phyloP scores from a whole-genome alignment of 768 basidiomycete genomes.

The Boletales sp. region DNA sequence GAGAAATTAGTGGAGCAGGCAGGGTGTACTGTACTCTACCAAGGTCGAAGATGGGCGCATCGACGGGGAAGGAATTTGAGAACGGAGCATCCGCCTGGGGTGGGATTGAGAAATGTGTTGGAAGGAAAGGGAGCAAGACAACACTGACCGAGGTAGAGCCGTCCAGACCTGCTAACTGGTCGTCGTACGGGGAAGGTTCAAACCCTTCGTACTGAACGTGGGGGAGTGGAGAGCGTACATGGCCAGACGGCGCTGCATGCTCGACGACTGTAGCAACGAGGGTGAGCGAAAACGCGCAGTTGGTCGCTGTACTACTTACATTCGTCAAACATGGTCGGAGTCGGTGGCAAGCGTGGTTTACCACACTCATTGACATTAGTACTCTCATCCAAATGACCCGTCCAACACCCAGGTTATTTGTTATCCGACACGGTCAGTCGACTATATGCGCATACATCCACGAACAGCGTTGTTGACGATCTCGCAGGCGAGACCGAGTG shows the following conservation, averaged over 20 bases:
- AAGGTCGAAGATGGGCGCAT: conserved; percentile 74
- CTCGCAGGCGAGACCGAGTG: conserved; percentile 86
- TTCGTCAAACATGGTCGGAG: conserved; percentile 58
- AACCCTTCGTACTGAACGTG: conserved; percentile 84
- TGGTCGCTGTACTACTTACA: conserved; percentile 38
- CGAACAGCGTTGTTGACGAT: conserved; percentile 2
- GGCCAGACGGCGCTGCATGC: conserved; percentile 58
- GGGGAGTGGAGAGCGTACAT: conserved; percentile 41
- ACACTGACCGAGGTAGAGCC: conserved; percentile 25
- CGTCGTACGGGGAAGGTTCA: conserved; percentile 61
- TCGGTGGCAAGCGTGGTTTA: background rate
- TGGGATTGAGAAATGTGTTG: conserved; percentile 7
- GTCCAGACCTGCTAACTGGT: conserved; percentile 47
- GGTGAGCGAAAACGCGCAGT: background rate
- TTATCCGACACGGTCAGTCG: conserved; percentile 70
- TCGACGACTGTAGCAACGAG: conserved; percentile 65
- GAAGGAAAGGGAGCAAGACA: background rate
- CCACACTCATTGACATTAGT: background rate
- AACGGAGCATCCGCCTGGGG: conserved; percentile 29
- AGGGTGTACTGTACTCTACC: conserved; percentile 86
- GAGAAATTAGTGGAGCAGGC: conserved; percentile 76
- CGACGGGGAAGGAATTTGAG: conserved; percentile 30
- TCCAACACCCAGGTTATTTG: conserved; percentile 70
- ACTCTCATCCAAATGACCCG: conserved; percentile 28
- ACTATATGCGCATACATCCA: background rate